Base-by-base conservation (phyloP, 495 filamentous ascomycete species). In the Lasiosphaeria ovina region DNA sequence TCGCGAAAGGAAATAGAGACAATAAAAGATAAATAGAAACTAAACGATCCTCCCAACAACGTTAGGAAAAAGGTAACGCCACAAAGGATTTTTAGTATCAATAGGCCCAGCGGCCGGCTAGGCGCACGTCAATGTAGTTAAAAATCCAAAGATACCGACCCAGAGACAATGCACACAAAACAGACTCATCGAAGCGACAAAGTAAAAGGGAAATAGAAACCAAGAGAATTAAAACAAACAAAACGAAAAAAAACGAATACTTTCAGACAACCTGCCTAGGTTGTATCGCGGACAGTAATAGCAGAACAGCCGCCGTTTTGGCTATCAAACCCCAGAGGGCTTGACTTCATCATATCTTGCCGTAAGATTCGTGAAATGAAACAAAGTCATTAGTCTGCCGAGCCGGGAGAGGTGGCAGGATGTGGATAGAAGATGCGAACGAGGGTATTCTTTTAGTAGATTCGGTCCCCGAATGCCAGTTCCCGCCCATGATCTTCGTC, bases 401-500 rank as follows among this genome's bases (percentile, higher is more conserved):
- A 24, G 24, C 24, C 24, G 24, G 2, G 24, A 24, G 24, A 24
- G 24, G 24, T 24, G 24, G 24, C 24, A 24, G 24, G 24, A 24
- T 24, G 24, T 24, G 24, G 24, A 24, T 24, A 24, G 24, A 24
- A 24, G 24, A 24, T 24, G 24, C 24, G 24, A 24, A 24, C 24
- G 2, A 24, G 2, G 24, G 24, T 24, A 24, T 24, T 24, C 2
- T 9, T 54, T 51, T 47, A 51, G 38, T 58, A 58, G 6, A 58
- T 50, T 16, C 77, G 65, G 45, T 77, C 75, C 4, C 74, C 74
- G 52, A 76, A 74, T 14, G 74, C 64, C 40, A 78, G 67, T 4
- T 74, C 61, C n/a, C 74, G 72, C 31, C 60, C 54, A 47, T 76
- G 69, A 3, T 76, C 70, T 16, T 80, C 77, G 14, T 79, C 77